These are phyloP conservation scores for Ambrosia artemisiifolia DNA, from an alignment of 129 eudicot genomes.

Conservation along the genomic window DNA sequence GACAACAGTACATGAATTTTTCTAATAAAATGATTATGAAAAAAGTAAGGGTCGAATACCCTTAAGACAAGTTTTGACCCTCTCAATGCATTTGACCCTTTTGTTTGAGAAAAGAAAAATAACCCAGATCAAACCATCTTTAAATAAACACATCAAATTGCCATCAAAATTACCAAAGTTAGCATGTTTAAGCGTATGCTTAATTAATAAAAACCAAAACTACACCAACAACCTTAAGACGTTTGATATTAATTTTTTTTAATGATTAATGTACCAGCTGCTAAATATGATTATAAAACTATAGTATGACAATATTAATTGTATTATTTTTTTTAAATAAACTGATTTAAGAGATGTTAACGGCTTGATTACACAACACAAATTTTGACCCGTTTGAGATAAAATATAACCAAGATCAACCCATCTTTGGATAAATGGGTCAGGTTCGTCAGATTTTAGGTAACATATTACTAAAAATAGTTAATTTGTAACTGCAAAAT, in stretches of 20 bases:
- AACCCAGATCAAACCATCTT: no score
- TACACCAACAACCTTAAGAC: background rate
- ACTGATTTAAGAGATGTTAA: background rate
- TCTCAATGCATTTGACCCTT: no score
- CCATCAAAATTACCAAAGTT: no score
- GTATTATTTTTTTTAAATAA: background rate
- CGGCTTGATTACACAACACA: background rate
- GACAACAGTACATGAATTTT: no score
- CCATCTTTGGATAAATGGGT: conserved; percentile 3
- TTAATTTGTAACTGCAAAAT: background rate
- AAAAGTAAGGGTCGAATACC: no score
- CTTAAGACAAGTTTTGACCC: no score
- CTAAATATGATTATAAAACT: background rate
- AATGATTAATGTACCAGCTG: background rate
- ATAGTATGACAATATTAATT: background rate
- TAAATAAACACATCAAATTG: no score
- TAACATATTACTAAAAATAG: background rate
- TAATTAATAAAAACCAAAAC: background rate
- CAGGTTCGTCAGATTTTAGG: conserved; percentile 40
- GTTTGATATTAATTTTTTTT: background rate
- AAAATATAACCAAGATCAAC: background rate
- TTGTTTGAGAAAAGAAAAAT: no score
- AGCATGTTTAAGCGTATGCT: no score
- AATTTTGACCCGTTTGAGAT: background rate
- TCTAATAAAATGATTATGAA: no score